Conservation (phyloP, 2,329 filamentous ascomycete species). For the Nakataea oryzae region DNA sequence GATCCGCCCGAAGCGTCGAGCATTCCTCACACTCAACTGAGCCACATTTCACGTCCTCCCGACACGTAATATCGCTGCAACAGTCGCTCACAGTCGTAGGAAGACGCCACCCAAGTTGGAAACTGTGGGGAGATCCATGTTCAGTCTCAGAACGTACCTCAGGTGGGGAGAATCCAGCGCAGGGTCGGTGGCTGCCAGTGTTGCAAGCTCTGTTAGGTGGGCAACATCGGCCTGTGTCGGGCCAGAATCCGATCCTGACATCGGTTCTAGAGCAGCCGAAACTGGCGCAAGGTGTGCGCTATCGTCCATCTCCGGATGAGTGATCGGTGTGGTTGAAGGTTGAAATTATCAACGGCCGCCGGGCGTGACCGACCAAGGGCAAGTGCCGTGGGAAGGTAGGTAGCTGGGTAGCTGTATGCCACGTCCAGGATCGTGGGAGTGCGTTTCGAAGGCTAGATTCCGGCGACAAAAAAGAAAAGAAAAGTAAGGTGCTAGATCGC, state of each 20-base stretch:
- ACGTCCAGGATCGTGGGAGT: background rate
- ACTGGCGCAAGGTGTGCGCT: constrained; percentile 26
- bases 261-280: constrained; percentile 30
- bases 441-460: background rate
- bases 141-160: constrained; percentile 23
- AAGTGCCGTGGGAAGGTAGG: background rate
- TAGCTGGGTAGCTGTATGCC: background rate
- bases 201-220: constrained; percentile 35
- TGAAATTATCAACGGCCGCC: background rate
- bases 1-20: no score
- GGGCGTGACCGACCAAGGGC: background rate
- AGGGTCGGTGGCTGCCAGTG: constrained; percentile 28
- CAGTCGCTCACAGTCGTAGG: no score
- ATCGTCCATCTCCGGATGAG: constrained; percentile 32
- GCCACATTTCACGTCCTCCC: background rate
- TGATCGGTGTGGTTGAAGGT: background rate
- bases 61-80: background rate
- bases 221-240: constrained; percentile 33
- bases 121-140: no score
- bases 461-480: no score
- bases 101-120: no score
- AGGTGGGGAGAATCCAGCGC: constrained; percentile 6
- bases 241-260: constrained; percentile 38
- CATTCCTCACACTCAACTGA: background rate
- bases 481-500: background rate